phyloP scores from a whole-genome alignment of 2,329 filamentous ascomycete species.

The Drechslerella coelobrocha region DNA sequence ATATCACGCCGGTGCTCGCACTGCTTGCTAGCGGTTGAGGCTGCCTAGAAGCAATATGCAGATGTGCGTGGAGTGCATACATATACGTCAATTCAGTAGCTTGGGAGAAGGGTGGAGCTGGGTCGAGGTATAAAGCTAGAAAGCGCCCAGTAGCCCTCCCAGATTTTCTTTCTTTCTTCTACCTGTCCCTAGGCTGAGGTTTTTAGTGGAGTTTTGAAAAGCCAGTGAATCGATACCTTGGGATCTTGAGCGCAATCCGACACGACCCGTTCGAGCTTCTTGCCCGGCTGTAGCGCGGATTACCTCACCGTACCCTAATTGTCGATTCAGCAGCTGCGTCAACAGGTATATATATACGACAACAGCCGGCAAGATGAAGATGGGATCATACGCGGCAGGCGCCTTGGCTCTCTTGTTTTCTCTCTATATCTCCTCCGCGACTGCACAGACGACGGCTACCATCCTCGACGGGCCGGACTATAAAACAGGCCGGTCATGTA shows the following conservation, averaged over 20 bases:
- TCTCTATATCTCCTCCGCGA: background rate
- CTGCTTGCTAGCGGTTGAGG: too few relatives aligned
- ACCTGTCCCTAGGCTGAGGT: too few relatives aligned
- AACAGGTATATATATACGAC: background rate
- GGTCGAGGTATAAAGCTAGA: background rate
- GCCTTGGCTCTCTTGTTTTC: background rate
- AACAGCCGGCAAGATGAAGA: too few relatives aligned
- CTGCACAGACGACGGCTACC: slow-evolving; percentile 3
- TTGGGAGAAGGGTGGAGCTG: background rate
- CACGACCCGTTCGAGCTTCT: too few relatives aligned
- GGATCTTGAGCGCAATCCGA: too few relatives aligned
- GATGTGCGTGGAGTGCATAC: background rate
- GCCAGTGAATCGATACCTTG: too few relatives aligned
- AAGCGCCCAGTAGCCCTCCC: background rate
- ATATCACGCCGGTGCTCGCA: background rate
- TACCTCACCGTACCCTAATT: too few relatives aligned
- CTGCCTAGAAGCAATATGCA: background rate
- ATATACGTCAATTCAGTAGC: too few relatives aligned
- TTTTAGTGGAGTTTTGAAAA: too few relatives aligned
- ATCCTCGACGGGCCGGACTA: slow-evolving; percentile 15
- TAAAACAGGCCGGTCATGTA: slow-evolving; percentile 24
- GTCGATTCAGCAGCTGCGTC: too few relatives aligned
- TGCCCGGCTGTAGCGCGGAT: too few relatives aligned
- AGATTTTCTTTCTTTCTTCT: too few relatives aligned
- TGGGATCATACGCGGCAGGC: background rate